Conservation (phyloP, 768 basidiomycete genomes). For the Tulasnella sp. region DNA sequence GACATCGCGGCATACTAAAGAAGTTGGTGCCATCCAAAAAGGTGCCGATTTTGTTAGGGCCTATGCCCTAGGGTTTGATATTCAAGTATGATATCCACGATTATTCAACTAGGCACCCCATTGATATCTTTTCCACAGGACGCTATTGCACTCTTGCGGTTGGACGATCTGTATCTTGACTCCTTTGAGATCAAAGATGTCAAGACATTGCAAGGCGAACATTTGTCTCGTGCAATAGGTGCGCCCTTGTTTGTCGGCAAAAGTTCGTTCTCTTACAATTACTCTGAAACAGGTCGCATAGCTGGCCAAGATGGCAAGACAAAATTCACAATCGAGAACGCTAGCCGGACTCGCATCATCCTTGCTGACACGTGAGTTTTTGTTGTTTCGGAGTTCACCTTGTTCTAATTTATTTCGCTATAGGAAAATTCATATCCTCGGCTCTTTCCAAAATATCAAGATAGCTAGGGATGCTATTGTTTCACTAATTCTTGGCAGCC, state of each 20-base stretch:
- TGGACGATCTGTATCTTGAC: conserved; percentile 96
- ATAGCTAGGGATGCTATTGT: conserved; percentile 93
- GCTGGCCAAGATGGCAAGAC: conserved; percentile 98
- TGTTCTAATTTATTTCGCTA: conserved; percentile 13
- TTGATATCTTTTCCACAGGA: conserved; percentile 40
- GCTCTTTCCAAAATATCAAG: conserved; percentile 98
- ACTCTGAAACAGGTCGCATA: conserved; percentile 57
- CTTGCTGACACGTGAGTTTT: conserved; percentile 81
- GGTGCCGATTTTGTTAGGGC: conserved; percentile 97
- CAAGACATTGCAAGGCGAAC: conserved; percentile 94
- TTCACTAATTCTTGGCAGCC: conserved; percentile 86
- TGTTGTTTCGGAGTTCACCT: conserved; percentile 18
- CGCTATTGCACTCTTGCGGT: conserved; percentile 81
- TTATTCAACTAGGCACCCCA: neutral
- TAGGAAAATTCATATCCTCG: conserved; percentile 97
- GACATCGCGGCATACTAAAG: conserved; percentile 94
- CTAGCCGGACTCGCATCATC: conserved; percentile 93
- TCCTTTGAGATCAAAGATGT: conserved; percentile 99
- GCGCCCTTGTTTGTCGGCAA: too few relatives aligned
- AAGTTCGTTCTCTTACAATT: neutral
- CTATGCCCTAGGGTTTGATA: conserved; percentile 86
- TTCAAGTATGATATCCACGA: conserved; percentile 50
- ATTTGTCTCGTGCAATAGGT: conserved; percentile 96
- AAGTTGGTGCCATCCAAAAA: conserved; percentile 85
- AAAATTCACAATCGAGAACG: conserved; percentile 96